These are phyloP conservation scores for Cafeteria roenbergensis DNA, from an alignment of 108 stramenopile genomes.

Conservation along the genomic window DNA sequence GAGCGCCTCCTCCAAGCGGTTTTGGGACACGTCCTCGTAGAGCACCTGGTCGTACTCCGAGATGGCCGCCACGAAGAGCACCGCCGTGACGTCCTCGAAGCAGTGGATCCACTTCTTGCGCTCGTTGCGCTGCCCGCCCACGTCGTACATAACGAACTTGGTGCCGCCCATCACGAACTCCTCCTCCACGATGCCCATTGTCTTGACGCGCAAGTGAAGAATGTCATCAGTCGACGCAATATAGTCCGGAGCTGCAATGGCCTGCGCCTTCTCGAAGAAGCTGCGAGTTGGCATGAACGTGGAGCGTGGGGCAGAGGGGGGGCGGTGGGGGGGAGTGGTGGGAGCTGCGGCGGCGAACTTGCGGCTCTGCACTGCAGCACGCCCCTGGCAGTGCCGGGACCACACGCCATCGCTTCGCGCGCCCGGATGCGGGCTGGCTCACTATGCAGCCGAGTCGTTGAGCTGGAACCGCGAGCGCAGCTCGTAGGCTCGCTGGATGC, in stretches of 20 bases:
- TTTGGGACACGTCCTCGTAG: constrained; percentile 79
- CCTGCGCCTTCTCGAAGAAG: constrained; percentile 3
- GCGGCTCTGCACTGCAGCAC: constrained; percentile 33
- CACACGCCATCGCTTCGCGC: constrained; percentile 5
- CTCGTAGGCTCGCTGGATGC: constrained; percentile 14
- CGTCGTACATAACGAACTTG: constrained; percentile 6
- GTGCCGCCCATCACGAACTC: constrained; percentile 5
- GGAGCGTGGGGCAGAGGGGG: background rate
- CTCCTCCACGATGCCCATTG: constrained; percentile 31
- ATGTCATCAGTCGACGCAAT: constrained; percentile 23
- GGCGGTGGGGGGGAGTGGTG: background rate
- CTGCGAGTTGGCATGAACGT: background rate
- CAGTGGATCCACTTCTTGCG: constrained; percentile 58
- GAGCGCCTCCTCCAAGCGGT: constrained; percentile 89
- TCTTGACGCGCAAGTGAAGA: constrained; percentile 22
- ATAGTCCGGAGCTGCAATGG: constrained; percentile 6
- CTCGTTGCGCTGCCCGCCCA: constrained; percentile 39
- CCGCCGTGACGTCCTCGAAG: constrained; percentile 87
- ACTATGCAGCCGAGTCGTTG: constrained; percentile 50
- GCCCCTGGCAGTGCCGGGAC: constrained; percentile 11
- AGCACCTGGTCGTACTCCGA: constrained; percentile 87
- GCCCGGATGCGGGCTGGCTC: constrained; percentile 18
- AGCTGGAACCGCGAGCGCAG: constrained; percentile 19
- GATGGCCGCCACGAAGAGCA: constrained; percentile 91
- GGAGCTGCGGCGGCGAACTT: constrained; percentile 34